A percentile compares a stretch with the other conserved stretches of the same genome.
Evolutionary conservation across 1,284 basidiomycete species (phyloP).

Genomic region (Cryptococcus sp.): DNA sequence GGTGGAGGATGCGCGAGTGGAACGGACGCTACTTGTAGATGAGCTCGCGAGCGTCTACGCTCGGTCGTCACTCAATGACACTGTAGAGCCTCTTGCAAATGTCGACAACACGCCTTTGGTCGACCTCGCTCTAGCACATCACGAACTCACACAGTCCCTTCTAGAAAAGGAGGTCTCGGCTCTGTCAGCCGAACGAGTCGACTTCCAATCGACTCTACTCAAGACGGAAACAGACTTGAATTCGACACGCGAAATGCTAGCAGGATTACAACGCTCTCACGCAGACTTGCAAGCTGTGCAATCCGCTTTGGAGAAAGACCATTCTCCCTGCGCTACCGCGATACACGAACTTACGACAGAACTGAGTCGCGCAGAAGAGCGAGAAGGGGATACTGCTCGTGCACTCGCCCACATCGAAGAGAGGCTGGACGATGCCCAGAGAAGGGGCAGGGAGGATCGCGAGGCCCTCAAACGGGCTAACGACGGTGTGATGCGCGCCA

Average conservation of each 20-base stretch:
- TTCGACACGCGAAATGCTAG: conserved; percentile 5
- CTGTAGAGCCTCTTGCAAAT: neutral
- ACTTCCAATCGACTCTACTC: conserved; percentile 11
- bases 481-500: conserved; percentile 25
- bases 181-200: conserved; percentile 7
- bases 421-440: conserved; percentile 20
- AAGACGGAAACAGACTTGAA: conserved; percentile 4
- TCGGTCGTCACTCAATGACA: neutral
- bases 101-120: conserved; percentile 5
- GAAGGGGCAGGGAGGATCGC: conserved; percentile 18
- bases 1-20: conserved; percentile 2
- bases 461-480: conserved; percentile 33
- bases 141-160: conserved; percentile 12
- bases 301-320: conserved; percentile 10
- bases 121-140: conserved; percentile 20
- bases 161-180: conserved; percentile 5
- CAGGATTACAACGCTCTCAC: conserved; percentile 18
- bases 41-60: neutral
- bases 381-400: conserved; percentile 9
- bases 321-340: conserved; percentile 19
- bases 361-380: conserved; percentile 3
- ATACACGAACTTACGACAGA: conserved; percentile 9
- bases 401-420: conserved; percentile 10
- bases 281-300: conserved; percentile 11
- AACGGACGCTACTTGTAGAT: neutral